Percentiles rank a stretch among this genome's conserved stretches.
Evolutionary conservation across 352 stramenopile genomes (phyloP).

Genomic region (Halophytophthora polymorphica): DNA sequence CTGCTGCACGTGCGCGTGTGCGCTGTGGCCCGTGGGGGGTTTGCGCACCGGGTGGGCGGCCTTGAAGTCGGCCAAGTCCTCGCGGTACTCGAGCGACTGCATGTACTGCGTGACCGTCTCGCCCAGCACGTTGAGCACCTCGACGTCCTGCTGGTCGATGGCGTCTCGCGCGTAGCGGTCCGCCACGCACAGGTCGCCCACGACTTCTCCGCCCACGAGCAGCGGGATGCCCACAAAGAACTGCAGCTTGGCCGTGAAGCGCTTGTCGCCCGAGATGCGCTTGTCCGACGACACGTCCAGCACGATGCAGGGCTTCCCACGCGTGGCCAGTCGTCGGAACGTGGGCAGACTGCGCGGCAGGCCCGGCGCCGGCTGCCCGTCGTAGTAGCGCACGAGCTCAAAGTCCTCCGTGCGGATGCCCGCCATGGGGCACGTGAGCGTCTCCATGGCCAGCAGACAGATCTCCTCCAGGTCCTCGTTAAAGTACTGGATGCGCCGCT

Average conservation of each 20-base stretch:
- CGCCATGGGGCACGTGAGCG: constrained; percentile 79
- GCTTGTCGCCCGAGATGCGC: constrained; percentile 85
- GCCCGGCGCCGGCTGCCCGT: constrained; percentile 43
- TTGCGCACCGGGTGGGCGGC: constrained; percentile 25
- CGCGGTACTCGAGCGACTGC: constrained; percentile 76
- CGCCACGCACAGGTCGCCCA: constrained; percentile 83
- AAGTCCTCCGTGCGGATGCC: constrained; percentile 87
- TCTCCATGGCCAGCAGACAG: constrained; percentile 86
- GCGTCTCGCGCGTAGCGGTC: constrained; percentile 74
- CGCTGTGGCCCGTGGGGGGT: constrained; percentile 15
- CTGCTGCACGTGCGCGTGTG: not conserved
- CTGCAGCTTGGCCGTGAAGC: constrained; percentile 77
- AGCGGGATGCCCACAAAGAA: constrained; percentile 88
- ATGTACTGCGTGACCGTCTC: constrained; percentile 89
- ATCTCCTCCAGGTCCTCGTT: constrained; percentile 89
- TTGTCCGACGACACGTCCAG: constrained; percentile 86
- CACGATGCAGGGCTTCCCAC: constrained; percentile 87
- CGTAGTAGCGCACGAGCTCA: constrained; percentile 82
- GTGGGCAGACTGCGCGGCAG: constrained; percentile 78
- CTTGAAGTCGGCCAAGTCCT: constrained; percentile 74
- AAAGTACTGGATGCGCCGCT: constrained; percentile 77
- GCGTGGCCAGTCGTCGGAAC: constrained; percentile 80
- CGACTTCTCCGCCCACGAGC: constrained; percentile 79
- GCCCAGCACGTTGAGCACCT: constrained; percentile 84
- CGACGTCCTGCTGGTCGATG: constrained; percentile 83